These are phyloP conservation scores for Cymbopogon flexuosus DNA, from an alignment of 202 grass and related monocot genomes.

Conservation along the genomic window DNA sequence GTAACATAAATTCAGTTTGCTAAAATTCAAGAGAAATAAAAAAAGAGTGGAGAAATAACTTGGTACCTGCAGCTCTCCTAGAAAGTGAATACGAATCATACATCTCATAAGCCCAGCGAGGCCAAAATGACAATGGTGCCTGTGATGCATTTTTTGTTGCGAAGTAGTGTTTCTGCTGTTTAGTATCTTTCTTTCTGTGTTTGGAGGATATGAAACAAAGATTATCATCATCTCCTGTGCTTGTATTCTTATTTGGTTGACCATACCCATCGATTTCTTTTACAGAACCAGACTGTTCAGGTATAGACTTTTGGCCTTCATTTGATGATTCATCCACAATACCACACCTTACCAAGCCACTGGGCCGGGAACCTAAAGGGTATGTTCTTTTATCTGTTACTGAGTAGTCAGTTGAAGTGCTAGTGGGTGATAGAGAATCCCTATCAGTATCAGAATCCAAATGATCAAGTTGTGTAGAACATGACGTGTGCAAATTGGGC, in stretches of 20 bases:
- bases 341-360: conserved; percentile 25
- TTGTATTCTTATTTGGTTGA: conserved; percentile 36
- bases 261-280: conserved; percentile 2
- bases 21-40: conserved; percentile 13
- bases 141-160: conserved; percentile 40
- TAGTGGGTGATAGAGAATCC: conserved; percentile 46
- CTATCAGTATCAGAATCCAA: conserved; percentile 45
- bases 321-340: conserved; percentile 36
- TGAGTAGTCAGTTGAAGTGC: conserved; percentile 51
- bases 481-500: conserved; percentile 25
- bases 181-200: conserved; percentile 28
- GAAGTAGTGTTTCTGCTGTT: conserved; percentile 22
- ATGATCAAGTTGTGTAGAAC: conserved; percentile 42
- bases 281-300: conserved; percentile 28
- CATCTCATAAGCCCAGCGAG: conserved; percentile 85
- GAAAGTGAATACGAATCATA: conserved; percentile 85
- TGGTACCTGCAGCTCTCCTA: conserved; percentile 64
- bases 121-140: conserved; percentile 78
- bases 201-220: conserved; percentile 31
- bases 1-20: conserved; percentile 18
- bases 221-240: conserved; percentile 26
- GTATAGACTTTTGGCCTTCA: conserved; percentile 50
- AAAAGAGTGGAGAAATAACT: conserved; percentile 29
- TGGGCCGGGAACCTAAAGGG: conserved; percentile 38
- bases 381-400: conserved; percentile 45